Percentiles rank a stretch among this genome's conserved stretches.
Conservation (phyloP, 2,329 filamentous ascomycete species). For the Coniochaeta sp. region DNA sequence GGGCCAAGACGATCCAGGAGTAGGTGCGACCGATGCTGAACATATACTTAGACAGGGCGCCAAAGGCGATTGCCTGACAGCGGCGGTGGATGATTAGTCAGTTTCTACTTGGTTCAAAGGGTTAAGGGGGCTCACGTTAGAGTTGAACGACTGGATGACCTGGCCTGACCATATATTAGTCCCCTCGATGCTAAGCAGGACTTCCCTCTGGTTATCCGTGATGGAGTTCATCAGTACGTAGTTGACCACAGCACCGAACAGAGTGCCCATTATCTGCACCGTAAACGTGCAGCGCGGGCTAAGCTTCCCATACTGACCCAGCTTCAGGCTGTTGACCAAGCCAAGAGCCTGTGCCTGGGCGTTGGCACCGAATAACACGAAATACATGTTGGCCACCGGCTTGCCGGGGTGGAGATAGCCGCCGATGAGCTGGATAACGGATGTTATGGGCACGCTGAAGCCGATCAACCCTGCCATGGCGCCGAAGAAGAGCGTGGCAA, state of each 20-base stretch:
- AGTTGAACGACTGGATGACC: conserved; percentile 37
- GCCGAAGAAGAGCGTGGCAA: conserved; percentile 32
- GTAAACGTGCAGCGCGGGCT: conserved; percentile 34
- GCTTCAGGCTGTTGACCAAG: conserved; percentile 26
- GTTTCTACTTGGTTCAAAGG: neutral
- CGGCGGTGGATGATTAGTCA: conserved; percentile 14
- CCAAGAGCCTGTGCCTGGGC: conserved; percentile 23
- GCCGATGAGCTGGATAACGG: conserved; percentile 34
- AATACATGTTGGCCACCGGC: conserved; percentile 36
- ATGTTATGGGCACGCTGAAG: conserved; percentile 28
- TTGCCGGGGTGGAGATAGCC: conserved; percentile 35
- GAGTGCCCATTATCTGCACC: conserved; percentile 31
- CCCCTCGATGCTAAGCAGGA: conserved; percentile 31
- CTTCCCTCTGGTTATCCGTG: conserved; percentile 31
- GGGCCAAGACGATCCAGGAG: conserved; percentile 28
- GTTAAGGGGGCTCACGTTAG: conserved; percentile 9
- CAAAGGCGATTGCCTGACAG: conserved; percentile 22
- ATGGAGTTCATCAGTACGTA: conserved; percentile 38
- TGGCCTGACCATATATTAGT: conserved; percentile 41
- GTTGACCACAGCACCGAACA: conserved; percentile 35
- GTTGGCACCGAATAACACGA: conserved; percentile 28
- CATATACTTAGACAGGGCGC: conserved; percentile 28
- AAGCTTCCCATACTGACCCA: conserved; percentile 29
- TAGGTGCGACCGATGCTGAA: conserved; percentile 30
- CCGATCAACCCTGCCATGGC: conserved; percentile 28